Evolutionary conservation across 306 rosid species (phyloP).

Genomic region (Crotalaria pallida): DNA sequence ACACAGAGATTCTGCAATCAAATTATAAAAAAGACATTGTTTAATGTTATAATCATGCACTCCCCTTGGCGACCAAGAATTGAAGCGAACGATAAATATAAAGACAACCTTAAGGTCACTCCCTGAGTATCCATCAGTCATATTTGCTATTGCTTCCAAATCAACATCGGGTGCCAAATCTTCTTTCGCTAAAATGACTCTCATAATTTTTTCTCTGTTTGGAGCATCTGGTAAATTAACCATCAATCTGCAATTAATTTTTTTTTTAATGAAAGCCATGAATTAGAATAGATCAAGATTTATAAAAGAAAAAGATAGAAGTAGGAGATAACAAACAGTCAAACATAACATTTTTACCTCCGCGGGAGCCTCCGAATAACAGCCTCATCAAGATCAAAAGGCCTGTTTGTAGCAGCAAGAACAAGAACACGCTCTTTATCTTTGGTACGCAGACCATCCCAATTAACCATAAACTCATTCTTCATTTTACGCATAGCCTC

Average conservation of each 20-base stretch:
- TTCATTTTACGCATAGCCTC: constrained; percentile 99
- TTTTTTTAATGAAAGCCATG: neutral
- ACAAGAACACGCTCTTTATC: constrained; percentile 94
- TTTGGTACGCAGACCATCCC: constrained; percentile 98
- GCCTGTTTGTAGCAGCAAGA: constrained; percentile 96
- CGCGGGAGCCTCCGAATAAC: constrained; percentile 98
- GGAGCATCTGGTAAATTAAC: constrained; percentile 84
- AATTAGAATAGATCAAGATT: neutral
- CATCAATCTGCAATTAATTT: constrained; percentile 58
- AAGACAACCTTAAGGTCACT: constrained; percentile 82
- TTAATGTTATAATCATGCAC: neutral
- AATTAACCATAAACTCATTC: constrained; percentile 97
- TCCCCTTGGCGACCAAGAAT: constrained; percentile 9
- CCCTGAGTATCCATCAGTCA: constrained; percentile 92
- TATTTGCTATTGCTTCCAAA: constrained; percentile 69
- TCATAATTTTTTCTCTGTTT: constrained; percentile 71
- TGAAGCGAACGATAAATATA: neutral
- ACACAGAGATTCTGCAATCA: constrained; percentile 40
- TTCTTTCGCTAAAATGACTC: constrained; percentile 80
- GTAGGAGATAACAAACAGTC: neutral
- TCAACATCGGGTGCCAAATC: constrained; percentile 67
- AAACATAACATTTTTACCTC: constrained; percentile 41
- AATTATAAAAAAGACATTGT: constrained; percentile 18
- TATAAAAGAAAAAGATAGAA: neutral
- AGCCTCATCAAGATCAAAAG: constrained; percentile 98